These are phyloP conservation scores for Dendrobium catenatum DNA, from an alignment of 106 monocot genomes.

Conservation along the genomic window DNA sequence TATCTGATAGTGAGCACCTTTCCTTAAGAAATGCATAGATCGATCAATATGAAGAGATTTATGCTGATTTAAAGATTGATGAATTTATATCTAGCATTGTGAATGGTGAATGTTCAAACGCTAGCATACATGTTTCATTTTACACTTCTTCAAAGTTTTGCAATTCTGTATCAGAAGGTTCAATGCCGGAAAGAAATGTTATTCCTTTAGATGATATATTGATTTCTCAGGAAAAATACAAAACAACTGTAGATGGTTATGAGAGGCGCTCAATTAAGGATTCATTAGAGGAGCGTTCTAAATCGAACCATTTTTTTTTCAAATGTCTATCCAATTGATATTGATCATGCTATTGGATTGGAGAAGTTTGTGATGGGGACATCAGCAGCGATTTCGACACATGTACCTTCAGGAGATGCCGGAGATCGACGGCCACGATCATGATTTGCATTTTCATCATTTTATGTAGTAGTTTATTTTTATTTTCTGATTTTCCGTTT, in stretches of 20 bases:
- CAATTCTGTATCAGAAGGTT: background rate
- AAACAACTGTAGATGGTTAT: conserved; percentile 10
- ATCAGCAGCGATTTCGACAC: too few species aligned
- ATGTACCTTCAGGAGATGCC: too few species aligned
- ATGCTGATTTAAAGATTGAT: conserved; percentile 9
- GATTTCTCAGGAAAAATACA: conserved; percentile 1
- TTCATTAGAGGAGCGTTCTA: conserved; percentile 20
- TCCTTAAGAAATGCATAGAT: background rate
- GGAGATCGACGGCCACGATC: too few species aligned
- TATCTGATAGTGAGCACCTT: conserved; percentile 1
- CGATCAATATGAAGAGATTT: conserved; percentile 7
- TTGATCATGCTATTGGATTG: conserved; percentile 21
- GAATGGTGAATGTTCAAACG: conserved; percentile 1
- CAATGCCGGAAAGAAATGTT: too few species aligned
- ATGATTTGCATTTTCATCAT: too few species aligned
- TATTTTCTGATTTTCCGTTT: too few species aligned
- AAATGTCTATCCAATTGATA: conserved; percentile 28
- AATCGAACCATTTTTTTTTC: conserved; percentile 13
- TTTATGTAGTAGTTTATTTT: too few species aligned
- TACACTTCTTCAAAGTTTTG: background rate
- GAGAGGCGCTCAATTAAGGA: conserved; percentile 8
- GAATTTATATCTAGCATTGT: background rate
- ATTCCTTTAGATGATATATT: background rate
- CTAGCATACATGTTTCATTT: background rate
- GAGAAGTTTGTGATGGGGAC: too few species aligned